Percentiles rank a stretch among this genome's conserved stretches.
Conservation (phyloP, 2,329 filamentous ascomycete species). For the Diplodia sapinea region DNA sequence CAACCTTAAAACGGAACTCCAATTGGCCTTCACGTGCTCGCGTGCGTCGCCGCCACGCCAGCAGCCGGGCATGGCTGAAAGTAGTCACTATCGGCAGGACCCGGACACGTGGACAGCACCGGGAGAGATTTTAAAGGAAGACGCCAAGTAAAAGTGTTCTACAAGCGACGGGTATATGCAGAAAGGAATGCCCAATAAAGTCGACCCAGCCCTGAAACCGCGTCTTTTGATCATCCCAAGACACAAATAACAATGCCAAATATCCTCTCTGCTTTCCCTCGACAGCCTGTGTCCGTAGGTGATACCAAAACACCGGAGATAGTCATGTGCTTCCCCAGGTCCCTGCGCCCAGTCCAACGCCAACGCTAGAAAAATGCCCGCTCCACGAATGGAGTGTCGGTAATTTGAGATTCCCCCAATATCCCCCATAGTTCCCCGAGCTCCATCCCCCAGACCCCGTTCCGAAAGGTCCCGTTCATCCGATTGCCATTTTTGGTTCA, state of each 20-base stretch:
- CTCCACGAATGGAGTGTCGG: neutral
- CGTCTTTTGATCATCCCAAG: conserved; percentile 5
- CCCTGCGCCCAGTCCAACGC: conserved; percentile 19
- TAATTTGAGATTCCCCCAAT: neutral
- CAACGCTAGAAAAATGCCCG: conserved; percentile 19
- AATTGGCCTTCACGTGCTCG: neutral
- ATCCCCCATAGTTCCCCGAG: neutral
- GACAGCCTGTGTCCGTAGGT: neutral
- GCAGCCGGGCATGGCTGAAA: neutral
- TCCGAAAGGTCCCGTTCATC: conserved; percentile 19
- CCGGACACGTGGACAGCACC: neutral
- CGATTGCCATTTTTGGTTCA: conserved; percentile 11
- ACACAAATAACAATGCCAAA: conserved; percentile 17
- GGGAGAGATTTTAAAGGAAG: conserved; percentile 11
- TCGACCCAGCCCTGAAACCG: conserved; percentile 3
- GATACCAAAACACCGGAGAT: neutral
- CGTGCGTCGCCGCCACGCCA: neutral
- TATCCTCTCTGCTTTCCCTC: neutral
- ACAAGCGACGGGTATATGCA: conserved; percentile 29
- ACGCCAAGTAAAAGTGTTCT: conserved; percentile 13
- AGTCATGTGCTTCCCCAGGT: conserved; percentile 2
- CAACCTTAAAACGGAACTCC: conserved; percentile 16
- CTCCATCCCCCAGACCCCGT: neutral
- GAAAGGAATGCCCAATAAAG: conserved; percentile 14
- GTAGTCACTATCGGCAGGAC: neutral